Evolutionary conservation across 495 filamentous ascomycete genomes (phyloP).

Genomic region (Trichoderma virens): DNA sequence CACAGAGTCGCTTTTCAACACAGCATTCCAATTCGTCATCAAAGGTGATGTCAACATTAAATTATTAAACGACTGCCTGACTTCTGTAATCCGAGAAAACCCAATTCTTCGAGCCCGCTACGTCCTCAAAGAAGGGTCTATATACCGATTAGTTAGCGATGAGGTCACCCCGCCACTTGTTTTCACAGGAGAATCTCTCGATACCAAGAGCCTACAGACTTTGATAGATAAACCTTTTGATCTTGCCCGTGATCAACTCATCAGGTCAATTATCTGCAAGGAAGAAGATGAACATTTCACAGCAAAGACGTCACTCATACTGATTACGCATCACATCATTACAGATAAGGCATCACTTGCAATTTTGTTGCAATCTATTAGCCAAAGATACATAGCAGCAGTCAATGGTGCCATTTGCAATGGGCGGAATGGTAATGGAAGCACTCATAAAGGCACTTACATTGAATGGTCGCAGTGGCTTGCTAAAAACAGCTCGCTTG

Average conservation of each 20-base stretch:
- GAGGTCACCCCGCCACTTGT: not conserved
- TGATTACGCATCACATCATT: not conserved
- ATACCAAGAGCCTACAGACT: not conserved
- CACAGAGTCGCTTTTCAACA: slow-evolving; percentile 14
- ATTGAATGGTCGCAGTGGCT: not conserved
- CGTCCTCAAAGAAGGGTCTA: not conserved
- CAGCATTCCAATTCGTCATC: slow-evolving; percentile 8
- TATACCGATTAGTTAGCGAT: not conserved
- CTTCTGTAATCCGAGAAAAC: slow-evolving; percentile 5
- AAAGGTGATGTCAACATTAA: slow-evolving; percentile 9
- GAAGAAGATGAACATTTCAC: not conserved
- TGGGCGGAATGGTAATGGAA: not conserved
- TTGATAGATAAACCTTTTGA: not conserved
- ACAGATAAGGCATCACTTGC: not conserved
- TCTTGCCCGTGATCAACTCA: not conserved
- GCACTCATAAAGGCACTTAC: not conserved
- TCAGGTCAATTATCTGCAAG: not conserved
- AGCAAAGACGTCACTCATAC: not conserved
- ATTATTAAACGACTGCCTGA: not conserved
- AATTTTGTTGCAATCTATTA: not conserved
- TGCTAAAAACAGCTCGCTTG: not conserved
- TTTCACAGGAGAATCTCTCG: not conserved
- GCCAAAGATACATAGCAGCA: not conserved
- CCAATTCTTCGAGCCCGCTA: slow-evolving; percentile 10
- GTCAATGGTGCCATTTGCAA: not conserved